Evolutionary conservation across 2,329 filamentous ascomycete genomes (phyloP).

Genomic region (Rutstroemia sydowiana): DNA sequence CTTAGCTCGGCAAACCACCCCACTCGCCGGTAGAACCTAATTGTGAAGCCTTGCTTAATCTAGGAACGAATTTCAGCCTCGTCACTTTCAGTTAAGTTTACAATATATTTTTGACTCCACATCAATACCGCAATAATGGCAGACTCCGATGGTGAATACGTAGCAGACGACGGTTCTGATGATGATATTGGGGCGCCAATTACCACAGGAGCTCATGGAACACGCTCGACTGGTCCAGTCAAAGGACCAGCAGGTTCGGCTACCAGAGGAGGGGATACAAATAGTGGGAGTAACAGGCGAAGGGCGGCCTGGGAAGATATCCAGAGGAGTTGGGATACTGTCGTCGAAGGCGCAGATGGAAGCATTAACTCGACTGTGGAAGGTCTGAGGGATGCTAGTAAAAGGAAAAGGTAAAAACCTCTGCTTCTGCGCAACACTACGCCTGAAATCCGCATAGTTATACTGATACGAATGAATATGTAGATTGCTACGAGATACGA

Average conservation of each 20-base stretch:
- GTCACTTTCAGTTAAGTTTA: background rate
- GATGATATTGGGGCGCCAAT: slow-evolving; percentile 46
- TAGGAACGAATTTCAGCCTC: slow-evolving; percentile 6
- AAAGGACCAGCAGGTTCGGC: slow-evolving; percentile 19
- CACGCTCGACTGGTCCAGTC: slow-evolving; percentile 26
- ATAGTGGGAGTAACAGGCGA: slow-evolving; percentile 30
- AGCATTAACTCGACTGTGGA: slow-evolving; percentile 66
- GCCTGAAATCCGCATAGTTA: background rate
- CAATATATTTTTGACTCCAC: background rate
- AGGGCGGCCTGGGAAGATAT: slow-evolving; percentile 60
- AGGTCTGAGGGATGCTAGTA: slow-evolving; percentile 71
- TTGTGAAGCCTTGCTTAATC: slow-evolving; percentile 3
- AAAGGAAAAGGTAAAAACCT: slow-evolving; percentile 57
- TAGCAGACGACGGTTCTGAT: slow-evolving; percentile 55
- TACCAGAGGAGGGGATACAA: slow-evolving; percentile 26
- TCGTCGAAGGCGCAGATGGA: slow-evolving; percentile 73
- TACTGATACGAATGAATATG: slow-evolving; percentile 18
- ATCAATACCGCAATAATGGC: slow-evolving; percentile 43
- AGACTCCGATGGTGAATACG: slow-evolving; percentile 66
- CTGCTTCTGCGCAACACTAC: background rate
- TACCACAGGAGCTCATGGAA: slow-evolving; percentile 22
- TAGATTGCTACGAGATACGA: slow-evolving; percentile 85
- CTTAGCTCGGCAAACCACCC: background rate
- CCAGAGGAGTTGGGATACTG: slow-evolving; percentile 62
- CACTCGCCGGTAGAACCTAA: background rate